Conservation (phyloP, 2,329 filamentous ascomycete species). For the Colletotrichum sp. region DNA sequence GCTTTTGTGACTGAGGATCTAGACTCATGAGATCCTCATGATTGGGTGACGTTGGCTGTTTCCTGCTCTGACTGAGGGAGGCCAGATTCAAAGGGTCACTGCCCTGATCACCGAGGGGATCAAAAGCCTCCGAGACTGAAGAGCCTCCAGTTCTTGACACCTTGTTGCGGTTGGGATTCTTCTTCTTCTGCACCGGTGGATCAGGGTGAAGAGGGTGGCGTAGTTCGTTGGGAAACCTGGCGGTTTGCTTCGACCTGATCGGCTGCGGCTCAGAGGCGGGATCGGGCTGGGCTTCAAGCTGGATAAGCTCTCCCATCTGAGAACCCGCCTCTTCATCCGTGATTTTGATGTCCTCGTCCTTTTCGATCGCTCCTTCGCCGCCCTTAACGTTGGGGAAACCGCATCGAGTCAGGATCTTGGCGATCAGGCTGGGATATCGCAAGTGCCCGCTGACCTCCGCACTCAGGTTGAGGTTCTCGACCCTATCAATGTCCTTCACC, state of each 20-base stretch:
- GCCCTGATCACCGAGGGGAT: background rate
- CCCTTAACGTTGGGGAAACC: slow-evolving; percentile 54
- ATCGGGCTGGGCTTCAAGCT: slow-evolving; percentile 41
- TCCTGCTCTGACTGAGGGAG: background rate
- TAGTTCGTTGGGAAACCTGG: slow-evolving; percentile 19
- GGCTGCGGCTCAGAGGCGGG: slow-evolving; percentile 13
- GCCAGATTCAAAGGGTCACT: background rate
- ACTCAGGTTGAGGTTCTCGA: slow-evolving; percentile 63
- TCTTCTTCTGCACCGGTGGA: slow-evolving; percentile 1
- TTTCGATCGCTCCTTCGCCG: slow-evolving; percentile 50
- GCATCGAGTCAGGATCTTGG: slow-evolving; percentile 57
- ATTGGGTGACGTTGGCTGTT: background rate
- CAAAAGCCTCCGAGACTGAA: background rate
- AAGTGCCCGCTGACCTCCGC: slow-evolving; percentile 59
- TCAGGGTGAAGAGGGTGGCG: slow-evolving; percentile 12
- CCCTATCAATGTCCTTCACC: slow-evolving; percentile 69
- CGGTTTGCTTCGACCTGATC: slow-evolving; percentile 20
- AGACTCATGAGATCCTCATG: slow-evolving; percentile 2
- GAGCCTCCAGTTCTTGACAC: background rate
- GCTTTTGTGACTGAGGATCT: background rate
- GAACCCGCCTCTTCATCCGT: slow-evolving; percentile 32
- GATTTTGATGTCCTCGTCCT: slow-evolving; percentile 48
- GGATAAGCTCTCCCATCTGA: slow-evolving; percentile 43
- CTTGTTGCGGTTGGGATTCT: slow-evolving; percentile 1
- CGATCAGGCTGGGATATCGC: slow-evolving; percentile 55